These are phyloP conservation scores for Dryas octopetala DNA, from an alignment of 306 rosid genomes.

Conservation along the genomic window DNA sequence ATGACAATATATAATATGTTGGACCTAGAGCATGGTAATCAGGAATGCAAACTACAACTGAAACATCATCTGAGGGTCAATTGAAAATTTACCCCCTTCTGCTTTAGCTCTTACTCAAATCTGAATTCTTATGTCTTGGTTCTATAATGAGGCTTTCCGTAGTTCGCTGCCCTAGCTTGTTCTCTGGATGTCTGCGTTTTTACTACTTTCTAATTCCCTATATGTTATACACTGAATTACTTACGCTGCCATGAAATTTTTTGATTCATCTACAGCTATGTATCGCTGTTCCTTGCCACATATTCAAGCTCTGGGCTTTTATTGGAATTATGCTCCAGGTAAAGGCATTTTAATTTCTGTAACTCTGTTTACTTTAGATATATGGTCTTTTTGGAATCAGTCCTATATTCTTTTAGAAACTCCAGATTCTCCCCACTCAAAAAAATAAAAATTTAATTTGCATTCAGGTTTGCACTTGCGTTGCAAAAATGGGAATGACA, in stretches of 20 bases:
- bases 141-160: neutral
- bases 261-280: constrained; percentile 64
- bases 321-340: constrained; percentile 92
- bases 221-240: constrained; percentile 4
- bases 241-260: constrained; percentile 21
- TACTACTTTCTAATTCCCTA: neutral
- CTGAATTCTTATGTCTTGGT: neutral
- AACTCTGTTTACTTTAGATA: neutral
- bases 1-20: neutral
- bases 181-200: neutral
- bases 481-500: constrained; percentile 4
- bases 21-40: neutral
- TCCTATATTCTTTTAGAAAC: neutral
- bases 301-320: constrained; percentile 93
- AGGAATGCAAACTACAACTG: neutral
- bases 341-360: constrained; percentile 12
- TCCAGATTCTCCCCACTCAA: neutral
- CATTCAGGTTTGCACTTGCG: neutral
- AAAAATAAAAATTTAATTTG: neutral
- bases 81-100: neutral
- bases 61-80: neutral
- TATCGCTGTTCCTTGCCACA: constrained; percentile 96
- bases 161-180: neutral
- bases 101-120: neutral
- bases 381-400: neutral